Conservation (phyloP, 768 basidiomycete species). For the Podaxis carcinomalis region DNA sequence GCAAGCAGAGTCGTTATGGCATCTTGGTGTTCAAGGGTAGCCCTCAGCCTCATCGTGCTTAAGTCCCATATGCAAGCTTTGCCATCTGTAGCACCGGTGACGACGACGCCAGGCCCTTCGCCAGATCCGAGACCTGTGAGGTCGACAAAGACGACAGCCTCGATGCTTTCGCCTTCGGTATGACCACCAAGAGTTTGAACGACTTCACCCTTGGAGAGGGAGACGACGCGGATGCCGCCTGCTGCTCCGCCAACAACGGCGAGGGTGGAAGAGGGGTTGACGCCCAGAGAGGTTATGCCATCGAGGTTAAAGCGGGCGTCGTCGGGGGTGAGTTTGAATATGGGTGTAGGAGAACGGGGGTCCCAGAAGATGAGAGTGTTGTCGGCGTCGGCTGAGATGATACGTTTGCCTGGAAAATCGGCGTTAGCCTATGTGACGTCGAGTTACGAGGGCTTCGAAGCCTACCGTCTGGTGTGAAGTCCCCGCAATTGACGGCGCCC, state of each 20-base stretch:
- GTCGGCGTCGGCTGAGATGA: conserved; percentile 82
- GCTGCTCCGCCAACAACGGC: conserved; percentile 85
- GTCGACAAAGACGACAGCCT: conserved; percentile 82
- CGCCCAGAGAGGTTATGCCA: conserved; percentile 81
- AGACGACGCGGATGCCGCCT: conserved; percentile 85
- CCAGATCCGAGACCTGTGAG: conserved; percentile 45
- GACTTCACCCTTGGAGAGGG: conserved; percentile 81
- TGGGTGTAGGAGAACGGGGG: conserved; percentile 68
- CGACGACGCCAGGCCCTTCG: conserved; percentile 56
- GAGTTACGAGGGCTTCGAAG: background rate
- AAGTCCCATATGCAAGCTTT: conserved; percentile 96
- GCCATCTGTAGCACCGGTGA: conserved; percentile 90
- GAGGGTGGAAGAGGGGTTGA: conserved; percentile 85
- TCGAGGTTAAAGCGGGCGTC: conserved; percentile 76
- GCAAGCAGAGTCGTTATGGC: conserved; percentile 77
- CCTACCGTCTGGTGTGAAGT: conserved; percentile 87
- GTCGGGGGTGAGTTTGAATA: conserved; percentile 73
- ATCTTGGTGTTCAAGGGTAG: conserved; percentile 81
- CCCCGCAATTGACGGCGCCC: conserved; percentile 77
- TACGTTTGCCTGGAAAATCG: conserved; percentile 63
- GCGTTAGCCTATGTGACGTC: background rate
- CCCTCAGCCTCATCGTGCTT: conserved; percentile 76
- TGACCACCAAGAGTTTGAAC: conserved; percentile 79
- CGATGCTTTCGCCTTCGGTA: conserved; percentile 82
- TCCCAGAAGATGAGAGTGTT: conserved; percentile 90